Base-by-base conservation (phyloP, 2,329 filamentous ascomycete genomes). In the Trichoderma endophyticum region DNA sequence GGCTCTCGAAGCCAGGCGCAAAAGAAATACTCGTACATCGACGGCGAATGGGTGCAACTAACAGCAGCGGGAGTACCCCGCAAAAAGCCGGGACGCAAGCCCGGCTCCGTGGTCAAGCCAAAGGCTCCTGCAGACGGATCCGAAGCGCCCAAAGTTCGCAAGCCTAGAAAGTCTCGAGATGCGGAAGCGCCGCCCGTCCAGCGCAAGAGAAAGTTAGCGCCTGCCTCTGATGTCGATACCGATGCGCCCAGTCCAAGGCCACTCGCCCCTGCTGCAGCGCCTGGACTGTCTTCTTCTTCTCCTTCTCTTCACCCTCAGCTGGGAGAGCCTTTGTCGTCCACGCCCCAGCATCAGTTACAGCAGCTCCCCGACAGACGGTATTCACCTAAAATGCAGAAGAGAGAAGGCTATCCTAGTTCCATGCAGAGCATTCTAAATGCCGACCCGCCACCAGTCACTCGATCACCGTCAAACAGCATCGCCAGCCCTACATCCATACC, bases 61-160 rank as follows among this genome's bases (percentile, higher is more conserved):
- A 90, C 87, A 0, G 87, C 88, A 30, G 87, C 88, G 66, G 88
- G 88, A 12, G 77, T 88, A 7, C 87, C 88, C 0, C 82, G 89
- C 5, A 90, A 90, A 81, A 91, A 91, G 81, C 88, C 89, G 24
- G 89, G 89, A 26, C 86, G 89, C 64, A 91, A 91, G 78, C 88
- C 89, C 77, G 92, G 86, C 77, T 88, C 83, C 73, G 86, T 82
- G 70, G 80, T 85, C 63, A 87, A 86, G 76, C 80, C 81, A 71
- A 84, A 83, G 78, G 78, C 61, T 15, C 80, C 72, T 82, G 81
- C 62, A 80, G 80, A 82, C 21, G 72, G 71, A 21, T 39, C 73
- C 26, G 83, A 86, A 15, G 82, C 82, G 26, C 79, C 83, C 75
- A 88, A 89, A 78, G 82, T 81, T 68, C 86, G 87, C 72, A 86